Evolutionary conservation across 169 alveolate genomes (phyloP), one percentile per base, ranked within the genome.

Genomic region (Plasmodium vivax): DNA sequence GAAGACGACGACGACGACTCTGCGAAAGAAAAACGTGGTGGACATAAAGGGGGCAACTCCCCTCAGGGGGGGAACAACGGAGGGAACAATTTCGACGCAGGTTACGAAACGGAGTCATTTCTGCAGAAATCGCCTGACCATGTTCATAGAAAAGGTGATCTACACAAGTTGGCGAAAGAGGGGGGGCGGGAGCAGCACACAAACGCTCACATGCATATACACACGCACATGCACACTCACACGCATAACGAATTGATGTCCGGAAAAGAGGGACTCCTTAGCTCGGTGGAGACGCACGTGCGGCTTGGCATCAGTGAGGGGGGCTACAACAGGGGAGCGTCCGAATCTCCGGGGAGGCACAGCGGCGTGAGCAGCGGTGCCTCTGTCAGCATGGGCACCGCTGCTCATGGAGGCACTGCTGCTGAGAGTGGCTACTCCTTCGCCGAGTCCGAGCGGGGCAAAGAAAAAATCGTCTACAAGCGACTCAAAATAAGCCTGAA

Each of bases 401-500:
- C 27, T 23, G 27, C 27, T 23, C 27, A 23, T 23, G 27, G 10
- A 1, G 4, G 41, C 38, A 23, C 14, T 6, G 19, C 32, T 27
- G 4, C 14, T 1, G 1, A 82, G 8, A 38, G 62, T 30, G 56
- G 38, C 27, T 75, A 83, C 36, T 87, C 68, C 45, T 54, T 87
- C 27, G 12, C 27, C 4, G 51, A 41, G 58, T 19, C 81, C 68
- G 54, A 80, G 8, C 3, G 41, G 23, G 45, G 30, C 14, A 23
- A 62, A 32, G 73, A 92, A 81, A 82, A 92, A 3, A 74, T 43
- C 14, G 19, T 92, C 30, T 47, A 92, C 45, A 92, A 73, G 30
- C 72, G 85, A 34, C 51, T 92, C 16, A 92, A 92, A 82, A 82
- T 92, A 30, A 92, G 36, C 27, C 56, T 92, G 8, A 92, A 92